These are phyloP conservation scores for Blastobotrys capitulatus DNA, from an alignment of 1,139 yeast species.

Conservation along the genomic window DNA sequence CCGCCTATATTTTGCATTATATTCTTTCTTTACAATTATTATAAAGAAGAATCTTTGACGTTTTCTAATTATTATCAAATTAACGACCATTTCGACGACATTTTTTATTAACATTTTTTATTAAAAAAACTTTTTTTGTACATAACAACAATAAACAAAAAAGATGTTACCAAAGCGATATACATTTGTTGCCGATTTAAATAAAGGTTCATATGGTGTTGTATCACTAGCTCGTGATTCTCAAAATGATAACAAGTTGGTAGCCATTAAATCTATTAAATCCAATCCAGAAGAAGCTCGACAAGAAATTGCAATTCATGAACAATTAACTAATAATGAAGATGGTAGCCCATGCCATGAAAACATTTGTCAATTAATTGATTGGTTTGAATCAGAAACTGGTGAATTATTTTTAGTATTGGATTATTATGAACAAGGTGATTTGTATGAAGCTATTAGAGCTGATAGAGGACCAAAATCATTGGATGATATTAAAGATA, in stretches of 20 bases:
- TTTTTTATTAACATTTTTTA: not conserved
- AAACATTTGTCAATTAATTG: conserved; percentile 62
- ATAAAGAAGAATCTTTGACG: not conserved
- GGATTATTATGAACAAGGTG: conserved; percentile 90
- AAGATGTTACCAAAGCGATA: conserved; percentile 44
- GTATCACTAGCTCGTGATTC: conserved; percentile 83
- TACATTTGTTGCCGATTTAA: conserved; percentile 66
- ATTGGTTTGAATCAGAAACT: conserved; percentile 59
- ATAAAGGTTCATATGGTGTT: conserved; percentile 91
- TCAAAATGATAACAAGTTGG: conserved; percentile 45
- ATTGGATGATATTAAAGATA: conserved; percentile 61
- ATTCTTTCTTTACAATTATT: not conserved
- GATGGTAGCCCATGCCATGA: conserved; percentile 35
- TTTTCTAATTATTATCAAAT: not conserved
- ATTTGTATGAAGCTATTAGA: conserved; percentile 86
- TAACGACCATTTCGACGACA: not conserved
- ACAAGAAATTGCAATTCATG: conserved; percentile 73
- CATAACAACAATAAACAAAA: not conserved
- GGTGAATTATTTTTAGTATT: conserved; percentile 52
- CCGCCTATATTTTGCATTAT: too few relatives aligned
- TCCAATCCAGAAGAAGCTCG: conserved; percentile 49
- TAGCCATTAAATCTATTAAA: conserved; percentile 78
- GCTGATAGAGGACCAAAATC: conserved; percentile 65
- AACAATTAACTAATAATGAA: conserved; percentile 47
- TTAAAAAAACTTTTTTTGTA: not conserved